A percentile compares a stretch with the other conserved stretches of the same genome.
Conservation (phyloP, 768 basidiomycete species). For the Leucocoprinus leucothites region DNA sequence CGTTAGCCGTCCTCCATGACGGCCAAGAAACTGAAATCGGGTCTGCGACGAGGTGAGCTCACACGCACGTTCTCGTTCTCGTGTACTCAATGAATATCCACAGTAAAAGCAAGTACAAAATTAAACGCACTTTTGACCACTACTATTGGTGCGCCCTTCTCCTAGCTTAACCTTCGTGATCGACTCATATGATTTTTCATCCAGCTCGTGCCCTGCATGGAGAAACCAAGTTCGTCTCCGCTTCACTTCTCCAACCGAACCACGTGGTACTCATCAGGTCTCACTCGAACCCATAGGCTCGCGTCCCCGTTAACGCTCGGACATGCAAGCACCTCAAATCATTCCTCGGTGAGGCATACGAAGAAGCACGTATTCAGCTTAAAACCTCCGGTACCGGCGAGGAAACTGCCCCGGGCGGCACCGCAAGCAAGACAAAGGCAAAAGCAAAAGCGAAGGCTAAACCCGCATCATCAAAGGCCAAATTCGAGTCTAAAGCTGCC, state of each 20-base stretch:
- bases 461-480: slow-evolving; percentile 16
- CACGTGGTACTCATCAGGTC: too few species aligned
- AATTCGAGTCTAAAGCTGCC: not conserved
- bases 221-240: slow-evolving; percentile 19
- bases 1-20: slow-evolving; percentile 41
- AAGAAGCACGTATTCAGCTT: slow-evolving; percentile 17
- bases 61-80: too few species aligned
- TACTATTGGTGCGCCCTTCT: slow-evolving; percentile 30
- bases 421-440: not conserved
- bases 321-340: slow-evolving; percentile 42
- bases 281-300: not conserved
- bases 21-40: slow-evolving; percentile 46
- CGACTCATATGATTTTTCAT: not conserved
- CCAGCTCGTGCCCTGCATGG: not conserved
- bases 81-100: too few species aligned
- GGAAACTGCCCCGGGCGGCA: not conserved
- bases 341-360: slow-evolving; percentile 39
- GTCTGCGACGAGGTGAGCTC: slow-evolving; percentile 34
- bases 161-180: not conserved
- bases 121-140: slow-evolving; percentile 37
- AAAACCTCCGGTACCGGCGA: not conserved
- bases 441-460: slow-evolving; percentile 15
- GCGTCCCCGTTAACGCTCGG: slow-evolving; percentile 34
- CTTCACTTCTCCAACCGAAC: too few species aligned
- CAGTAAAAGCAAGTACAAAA: slow-evolving; percentile 30